Conservation (phyloP, 1,139 yeast species). For the Yamadazyma sp. region DNA sequence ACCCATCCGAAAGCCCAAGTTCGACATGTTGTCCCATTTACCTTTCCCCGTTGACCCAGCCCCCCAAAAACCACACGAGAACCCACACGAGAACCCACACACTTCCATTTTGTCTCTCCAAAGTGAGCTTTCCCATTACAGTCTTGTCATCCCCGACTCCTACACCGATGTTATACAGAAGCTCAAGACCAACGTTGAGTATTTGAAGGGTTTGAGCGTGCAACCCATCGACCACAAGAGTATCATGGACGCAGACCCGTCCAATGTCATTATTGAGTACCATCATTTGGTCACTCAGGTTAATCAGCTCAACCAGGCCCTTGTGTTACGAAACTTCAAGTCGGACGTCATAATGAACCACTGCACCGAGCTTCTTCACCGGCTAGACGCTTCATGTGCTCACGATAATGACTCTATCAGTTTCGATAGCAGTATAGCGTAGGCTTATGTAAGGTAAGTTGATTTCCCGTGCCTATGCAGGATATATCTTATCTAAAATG, state of each 20-base stretch:
- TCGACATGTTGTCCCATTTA: not conserved
- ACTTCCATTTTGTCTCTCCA: too few species aligned
- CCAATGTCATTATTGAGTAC: constrained; percentile 8
- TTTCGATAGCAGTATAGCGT: constrained; percentile 7
- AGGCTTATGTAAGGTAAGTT: too few species aligned
- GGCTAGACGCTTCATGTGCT: not conserved
- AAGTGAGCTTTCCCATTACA: not conserved
- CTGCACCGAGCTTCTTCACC: constrained; percentile 7
- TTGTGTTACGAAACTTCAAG: constrained; percentile 9
- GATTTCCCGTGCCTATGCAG: not conserved
- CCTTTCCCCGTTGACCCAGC: too few species aligned
- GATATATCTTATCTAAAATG: not conserved
- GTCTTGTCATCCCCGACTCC: not conserved
- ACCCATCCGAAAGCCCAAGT: constrained; percentile 11
- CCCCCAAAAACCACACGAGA: too few species aligned
- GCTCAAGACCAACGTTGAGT: constrained; percentile 3
- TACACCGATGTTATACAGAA: not conserved
- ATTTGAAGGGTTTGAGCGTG: constrained; percentile 2
- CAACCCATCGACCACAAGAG: constrained; percentile 2
- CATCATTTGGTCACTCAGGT: constrained; percentile 10
- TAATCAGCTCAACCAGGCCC: constrained; percentile 6
- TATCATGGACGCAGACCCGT: constrained; percentile 2
- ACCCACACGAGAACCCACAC: too few species aligned
- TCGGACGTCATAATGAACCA: constrained; percentile 7
- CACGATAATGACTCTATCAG: constrained; percentile 3